Conservation (phyloP, 306 rosid genomes). For the Rosa lucieae region DNA sequence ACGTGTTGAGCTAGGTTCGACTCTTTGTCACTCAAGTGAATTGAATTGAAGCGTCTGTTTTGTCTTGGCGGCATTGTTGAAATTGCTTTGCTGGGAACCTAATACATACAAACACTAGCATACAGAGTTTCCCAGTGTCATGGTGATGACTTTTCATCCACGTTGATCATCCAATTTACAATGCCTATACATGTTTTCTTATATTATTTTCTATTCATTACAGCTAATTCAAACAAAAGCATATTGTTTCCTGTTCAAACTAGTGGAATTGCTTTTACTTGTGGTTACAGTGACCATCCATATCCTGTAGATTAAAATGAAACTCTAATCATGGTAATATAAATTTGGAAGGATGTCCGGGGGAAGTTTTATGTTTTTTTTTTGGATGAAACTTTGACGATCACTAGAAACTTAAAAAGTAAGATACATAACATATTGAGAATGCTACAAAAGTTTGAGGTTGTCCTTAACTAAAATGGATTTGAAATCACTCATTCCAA, state of each 20-base stretch:
- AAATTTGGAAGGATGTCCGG: neutral
- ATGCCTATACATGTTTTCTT: neutral
- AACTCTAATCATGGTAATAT: neutral
- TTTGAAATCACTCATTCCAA: neutral
- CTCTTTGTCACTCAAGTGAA: neutral
- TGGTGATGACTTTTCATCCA: constrained; percentile 16
- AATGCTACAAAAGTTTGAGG: neutral
- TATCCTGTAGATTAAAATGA: neutral
- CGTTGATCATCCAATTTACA: constrained; percentile 9
- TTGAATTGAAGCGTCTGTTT: constrained; percentile 9
- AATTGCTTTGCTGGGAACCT: neutral
- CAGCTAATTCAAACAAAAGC: constrained; percentile 2
- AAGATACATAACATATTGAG: neutral
- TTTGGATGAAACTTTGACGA: neutral
- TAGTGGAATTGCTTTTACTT: neutral
- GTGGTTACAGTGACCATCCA: neutral
- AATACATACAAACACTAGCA: neutral
- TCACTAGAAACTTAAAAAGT: neutral
- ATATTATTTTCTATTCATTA: neutral
- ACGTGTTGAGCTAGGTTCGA: neutral
- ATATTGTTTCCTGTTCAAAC: constrained; percentile 12
- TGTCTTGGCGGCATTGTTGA: neutral
- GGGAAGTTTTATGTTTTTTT: neutral
- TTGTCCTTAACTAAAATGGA: neutral
- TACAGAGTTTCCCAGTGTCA: neutral